A percentile compares a stretch with the other conserved stretches of the same genome.
Conservation (phyloP, 2,329 filamentous ascomycete genomes). For the Ceratocystis albifundus region DNA sequence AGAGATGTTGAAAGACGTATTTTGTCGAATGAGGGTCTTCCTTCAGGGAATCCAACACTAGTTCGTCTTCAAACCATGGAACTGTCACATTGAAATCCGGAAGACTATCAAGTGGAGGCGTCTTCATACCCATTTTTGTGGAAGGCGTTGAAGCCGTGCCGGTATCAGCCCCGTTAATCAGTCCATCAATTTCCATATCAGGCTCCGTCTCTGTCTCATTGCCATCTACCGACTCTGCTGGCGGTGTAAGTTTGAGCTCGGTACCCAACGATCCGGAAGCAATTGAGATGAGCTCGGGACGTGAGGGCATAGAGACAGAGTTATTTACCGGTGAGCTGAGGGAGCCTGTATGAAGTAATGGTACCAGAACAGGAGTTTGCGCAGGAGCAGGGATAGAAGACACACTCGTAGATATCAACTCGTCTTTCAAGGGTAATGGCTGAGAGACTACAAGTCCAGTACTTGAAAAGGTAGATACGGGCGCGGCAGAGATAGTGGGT, state of each 20-base stretch:
- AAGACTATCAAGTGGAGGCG: conserved; percentile 44
- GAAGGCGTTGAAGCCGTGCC: conserved; percentile 34
- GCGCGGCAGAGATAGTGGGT: neutral
- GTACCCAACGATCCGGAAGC: neutral
- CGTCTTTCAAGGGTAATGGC: neutral
- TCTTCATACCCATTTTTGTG: conserved; percentile 36
- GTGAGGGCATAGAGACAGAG: neutral
- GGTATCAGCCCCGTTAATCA: conserved; percentile 45
- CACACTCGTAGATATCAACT: neutral
- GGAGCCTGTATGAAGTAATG: neutral
- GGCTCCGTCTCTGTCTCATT: conserved; percentile 25
- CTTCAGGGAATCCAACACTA: conserved; percentile 34
- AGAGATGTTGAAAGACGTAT: conserved; percentile 36
- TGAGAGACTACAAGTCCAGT: too few relatives aligned
- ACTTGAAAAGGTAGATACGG: neutral
- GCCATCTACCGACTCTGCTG: conserved; percentile 24
- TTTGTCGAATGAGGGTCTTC: conserved; percentile 33
- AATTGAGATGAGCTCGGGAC: neutral
- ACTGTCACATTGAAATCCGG: conserved; percentile 34
- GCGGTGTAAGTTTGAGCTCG: conserved; percentile 24
- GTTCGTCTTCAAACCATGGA: conserved; percentile 17
- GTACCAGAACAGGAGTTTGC: conserved; percentile 6
- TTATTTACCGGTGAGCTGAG: neutral
- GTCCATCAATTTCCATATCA: conserved; percentile 38
- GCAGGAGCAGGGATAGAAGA: neutral